Conservation (phyloP, 306 rosid species). For the Morella rubra region DNA sequence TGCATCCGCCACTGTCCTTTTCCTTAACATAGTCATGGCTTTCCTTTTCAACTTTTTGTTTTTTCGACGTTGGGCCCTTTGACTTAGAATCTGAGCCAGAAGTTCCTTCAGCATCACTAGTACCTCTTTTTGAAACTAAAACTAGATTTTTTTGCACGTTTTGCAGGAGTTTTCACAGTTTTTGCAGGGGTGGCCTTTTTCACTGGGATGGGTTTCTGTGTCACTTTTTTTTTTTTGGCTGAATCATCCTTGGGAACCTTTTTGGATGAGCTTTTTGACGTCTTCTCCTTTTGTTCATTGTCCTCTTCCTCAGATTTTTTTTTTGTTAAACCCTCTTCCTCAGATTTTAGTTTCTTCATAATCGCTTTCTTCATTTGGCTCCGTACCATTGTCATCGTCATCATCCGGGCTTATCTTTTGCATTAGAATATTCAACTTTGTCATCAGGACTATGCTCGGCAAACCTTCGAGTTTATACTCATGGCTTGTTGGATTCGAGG, state of each 20-base stretch:
- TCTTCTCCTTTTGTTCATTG: slow-evolving; percentile 41
- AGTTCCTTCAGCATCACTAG: slow-evolving; percentile 46
- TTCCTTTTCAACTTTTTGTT: slow-evolving; percentile 52
- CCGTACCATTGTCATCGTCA: slow-evolving; percentile 37
- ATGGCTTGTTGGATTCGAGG: too few relatives aligned
- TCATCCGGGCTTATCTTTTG: slow-evolving; percentile 48
- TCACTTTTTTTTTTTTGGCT: slow-evolving; percentile 47
- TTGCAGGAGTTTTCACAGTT: slow-evolving; percentile 41
- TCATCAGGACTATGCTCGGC: too few relatives aligned
- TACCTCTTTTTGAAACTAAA: slow-evolving; percentile 45
- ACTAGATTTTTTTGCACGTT: slow-evolving; percentile 38
- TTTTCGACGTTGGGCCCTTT: slow-evolving; percentile 54
- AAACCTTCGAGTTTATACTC: too few relatives aligned
- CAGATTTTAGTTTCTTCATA: slow-evolving; percentile 40
- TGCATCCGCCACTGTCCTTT: too few relatives aligned
- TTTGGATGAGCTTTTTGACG: slow-evolving; percentile 47
- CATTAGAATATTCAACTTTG: slow-evolving; percentile 53
- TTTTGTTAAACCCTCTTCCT: too few relatives aligned
- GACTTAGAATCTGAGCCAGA: slow-evolving; percentile 58
- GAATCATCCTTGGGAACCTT: slow-evolving; percentile 48
- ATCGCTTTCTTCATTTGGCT: slow-evolving; percentile 45
- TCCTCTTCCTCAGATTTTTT: slow-evolving; percentile 60
- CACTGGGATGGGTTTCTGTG: slow-evolving; percentile 39
- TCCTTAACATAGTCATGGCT: slow-evolving; percentile 35
- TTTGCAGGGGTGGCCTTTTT: slow-evolving; percentile 51